These are phyloP conservation scores for Tuctoria greenei DNA, from an alignment of 176 grass and related monocot genomes.

Conservation along the genomic window DNA sequence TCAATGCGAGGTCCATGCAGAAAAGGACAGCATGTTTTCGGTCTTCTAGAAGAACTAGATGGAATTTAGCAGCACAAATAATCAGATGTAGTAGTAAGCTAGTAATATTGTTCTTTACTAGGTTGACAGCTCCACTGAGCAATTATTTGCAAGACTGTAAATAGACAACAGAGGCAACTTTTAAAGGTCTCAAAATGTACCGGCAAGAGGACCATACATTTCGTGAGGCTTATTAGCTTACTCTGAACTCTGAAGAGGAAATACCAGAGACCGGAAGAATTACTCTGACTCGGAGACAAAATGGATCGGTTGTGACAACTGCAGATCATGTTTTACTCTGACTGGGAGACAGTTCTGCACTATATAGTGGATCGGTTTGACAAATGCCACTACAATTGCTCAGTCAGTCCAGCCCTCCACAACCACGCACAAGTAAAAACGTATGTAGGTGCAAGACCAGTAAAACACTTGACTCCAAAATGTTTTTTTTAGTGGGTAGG, in stretches of 20 bases:
- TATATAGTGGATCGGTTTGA: conserved; percentile 30
- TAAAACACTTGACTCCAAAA: neutral
- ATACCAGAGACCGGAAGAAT: neutral
- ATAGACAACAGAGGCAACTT: neutral
- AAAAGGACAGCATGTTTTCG: conserved; percentile 25
- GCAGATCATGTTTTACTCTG: too few species aligned
- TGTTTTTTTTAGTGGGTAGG: conserved; percentile 40
- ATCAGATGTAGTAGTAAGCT: conserved; percentile 4
- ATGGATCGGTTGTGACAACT: conserved; percentile 24
- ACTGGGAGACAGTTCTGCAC: conserved; percentile 4
- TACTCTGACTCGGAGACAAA: conserved; percentile 26
- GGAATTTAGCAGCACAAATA: conserved; percentile 1
- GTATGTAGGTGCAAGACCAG: neutral
- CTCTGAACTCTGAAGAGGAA: neutral
- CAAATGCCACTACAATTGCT: too few species aligned
- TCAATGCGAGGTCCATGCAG: conserved; percentile 51
- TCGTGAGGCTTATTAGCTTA: neutral
- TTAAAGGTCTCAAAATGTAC: neutral
- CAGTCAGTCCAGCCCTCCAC: neutral
- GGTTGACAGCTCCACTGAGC: neutral
- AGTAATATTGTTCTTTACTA: too few species aligned
- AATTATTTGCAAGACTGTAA: neutral
- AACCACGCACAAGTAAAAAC: conserved; percentile 4
- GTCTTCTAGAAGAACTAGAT: conserved; percentile 28
- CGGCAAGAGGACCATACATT: neutral